phyloP scores from a whole-genome alignment of 75 land plant species.

The Cupressus sempervirens region DNA sequence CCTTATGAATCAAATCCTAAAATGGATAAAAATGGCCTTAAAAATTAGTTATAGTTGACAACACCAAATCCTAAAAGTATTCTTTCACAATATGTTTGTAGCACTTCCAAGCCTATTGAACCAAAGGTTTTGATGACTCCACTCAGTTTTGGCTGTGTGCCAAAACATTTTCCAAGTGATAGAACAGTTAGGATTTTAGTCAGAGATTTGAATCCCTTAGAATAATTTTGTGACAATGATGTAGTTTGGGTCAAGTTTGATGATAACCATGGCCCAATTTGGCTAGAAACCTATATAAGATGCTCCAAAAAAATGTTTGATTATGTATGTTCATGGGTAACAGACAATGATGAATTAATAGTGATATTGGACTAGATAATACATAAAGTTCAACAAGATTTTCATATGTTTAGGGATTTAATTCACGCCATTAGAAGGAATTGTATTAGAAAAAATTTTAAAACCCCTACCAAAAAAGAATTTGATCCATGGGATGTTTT shows the following conservation, averaged over 20 bases:
- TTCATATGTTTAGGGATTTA: neutral
- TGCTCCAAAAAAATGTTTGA: slow-evolving; percentile 82
- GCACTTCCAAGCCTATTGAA: neutral
- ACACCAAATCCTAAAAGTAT: neutral
- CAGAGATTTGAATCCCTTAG: slow-evolving; percentile 20
- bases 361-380: neutral
- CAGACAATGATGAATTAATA: slow-evolving; percentile 14
- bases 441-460: slow-evolving; percentile 36
- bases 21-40: neutral
- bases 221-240: slow-evolving; percentile 74
- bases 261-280: slow-evolving; percentile 59
- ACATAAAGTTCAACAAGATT: neutral
- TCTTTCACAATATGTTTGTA: neutral
- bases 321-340: too few relatives aligned
- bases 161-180: neutral
- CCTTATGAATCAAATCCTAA: too few relatives aligned
- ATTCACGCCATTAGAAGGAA: slow-evolving; percentile 60
- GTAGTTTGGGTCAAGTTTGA: slow-evolving; percentile 90
- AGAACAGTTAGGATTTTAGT: neutral
- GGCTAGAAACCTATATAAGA: slow-evolving; percentile 84
- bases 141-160: neutral
- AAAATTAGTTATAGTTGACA: neutral
- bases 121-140: neutral
- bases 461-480: slow-evolving; percentile 41
- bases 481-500: slow-evolving; percentile 66